Base-by-base conservation (phyloP, 2,329 filamentous ascomycete species). In the Leptographium lundbergii region DNA sequence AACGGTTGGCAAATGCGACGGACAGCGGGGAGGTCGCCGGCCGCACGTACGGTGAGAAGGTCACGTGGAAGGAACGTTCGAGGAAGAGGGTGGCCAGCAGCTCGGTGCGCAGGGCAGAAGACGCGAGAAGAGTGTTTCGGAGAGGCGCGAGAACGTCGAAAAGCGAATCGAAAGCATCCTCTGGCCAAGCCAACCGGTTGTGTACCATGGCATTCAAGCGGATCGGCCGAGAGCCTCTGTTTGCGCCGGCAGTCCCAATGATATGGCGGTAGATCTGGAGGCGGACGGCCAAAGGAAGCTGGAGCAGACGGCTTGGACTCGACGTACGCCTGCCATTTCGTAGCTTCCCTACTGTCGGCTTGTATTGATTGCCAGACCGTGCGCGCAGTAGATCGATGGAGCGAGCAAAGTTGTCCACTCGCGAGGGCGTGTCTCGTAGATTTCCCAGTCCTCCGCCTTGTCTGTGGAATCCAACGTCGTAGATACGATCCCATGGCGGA, bases 1-100 rank as follows among this genome's bases (percentile, higher is more conserved):
- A 75, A 9, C 57, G 63, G 34, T 68, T 67, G 29, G 74, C 62
- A 69, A 70, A 75, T 4, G 62, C 58, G 0, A 69, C 71, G 1
- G 70, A 71, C 0, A 74, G 66, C 0, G 72, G 72, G 39, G 69
- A 71, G 1, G 71, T 62, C 6, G 59, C 58, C 0, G 63, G 62
- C 1, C 66, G 67, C 4, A 72, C 68, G 52, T 69, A 73, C 0
- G 74, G 73, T 0, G 73, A 73, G 22, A 71, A 69, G 1, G 71
- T 68, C 25, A 71, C 66, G 58, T 77, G 74, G 27, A 77, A 73
- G 11, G 63, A 65, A 22, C 69, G 65, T 3, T 64, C 64, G 25
- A 68, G 65, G 7, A 77, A 68, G 2, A 76, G 63, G 0, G 70
- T 58, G 2, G 72, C 61, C 34, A 76, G 63, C 0, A 75, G 27